Conservation (phyloP, 2,329 filamentous ascomycete species). For the Colletotrichum kahawae region DNA sequence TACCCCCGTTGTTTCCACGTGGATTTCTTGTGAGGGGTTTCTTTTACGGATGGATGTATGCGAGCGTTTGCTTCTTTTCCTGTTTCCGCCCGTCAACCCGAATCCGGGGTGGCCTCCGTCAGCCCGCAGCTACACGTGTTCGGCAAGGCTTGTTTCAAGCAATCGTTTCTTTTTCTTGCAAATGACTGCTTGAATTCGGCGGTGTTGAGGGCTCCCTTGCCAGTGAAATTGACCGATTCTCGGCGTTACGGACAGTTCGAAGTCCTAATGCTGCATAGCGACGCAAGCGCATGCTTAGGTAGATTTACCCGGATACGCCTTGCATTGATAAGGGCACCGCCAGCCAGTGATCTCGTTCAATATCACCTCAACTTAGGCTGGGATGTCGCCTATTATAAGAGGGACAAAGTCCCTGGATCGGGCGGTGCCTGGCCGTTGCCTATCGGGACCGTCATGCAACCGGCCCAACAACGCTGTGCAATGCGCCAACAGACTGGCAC, state of each 20-base stretch:
- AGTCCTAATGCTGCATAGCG: background rate
- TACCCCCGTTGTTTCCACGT: conserved; percentile 9
- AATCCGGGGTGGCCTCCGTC: background rate
- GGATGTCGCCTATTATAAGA: background rate
- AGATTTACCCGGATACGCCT: background rate
- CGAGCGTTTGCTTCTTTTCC: background rate
- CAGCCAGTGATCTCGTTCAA: background rate
- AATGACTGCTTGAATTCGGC: background rate
- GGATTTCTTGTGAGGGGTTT: conserved; percentile 3
- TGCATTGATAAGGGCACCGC: background rate
- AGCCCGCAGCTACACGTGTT: conserved; percentile 10
- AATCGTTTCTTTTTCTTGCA: background rate
- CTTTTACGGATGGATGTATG: background rate
- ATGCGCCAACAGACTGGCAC: background rate
- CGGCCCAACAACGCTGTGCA: background rate
- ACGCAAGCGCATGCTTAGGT: background rate
- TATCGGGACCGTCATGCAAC: background rate
- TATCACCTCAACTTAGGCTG: background rate
- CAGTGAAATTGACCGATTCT: background rate
- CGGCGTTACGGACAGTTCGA: background rate
- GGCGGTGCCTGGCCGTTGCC: background rate
- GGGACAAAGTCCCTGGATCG: background rate
- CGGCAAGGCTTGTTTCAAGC: conserved; percentile 6
- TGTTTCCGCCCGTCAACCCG: background rate
- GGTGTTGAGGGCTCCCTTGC: background rate